Evolutionary conservation across 140 eudicot genomes (phyloP), one percentile per base, ranked within the genome.

Genomic region (Flaveria floridana): DNA sequence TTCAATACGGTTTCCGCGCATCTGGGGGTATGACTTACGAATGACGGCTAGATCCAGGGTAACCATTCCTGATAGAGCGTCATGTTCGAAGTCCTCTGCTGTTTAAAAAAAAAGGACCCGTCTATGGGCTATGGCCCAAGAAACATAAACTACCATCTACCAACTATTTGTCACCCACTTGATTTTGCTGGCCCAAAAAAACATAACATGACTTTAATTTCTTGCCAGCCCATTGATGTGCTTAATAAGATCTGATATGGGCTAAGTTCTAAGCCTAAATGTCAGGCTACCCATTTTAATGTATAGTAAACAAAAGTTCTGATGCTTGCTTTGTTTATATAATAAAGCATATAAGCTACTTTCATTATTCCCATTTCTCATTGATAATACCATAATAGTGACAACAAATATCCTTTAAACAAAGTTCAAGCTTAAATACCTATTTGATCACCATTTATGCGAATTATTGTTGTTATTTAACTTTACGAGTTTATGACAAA

Each of bases 231-330:
- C 28, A 58, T 11, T 28, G 81, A 26, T 18, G 25, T 69, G 18
- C 65, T 57, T 70, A 20, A 42, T 6, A 69, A 39, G 65, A 70
- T 30, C 34, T 6, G 12, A 78, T 26, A n/a, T 59, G 71, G 81
- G 65, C 76, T 48, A 71, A 70, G 12, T 14, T 69, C 4, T 34
- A 78, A 70, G 81, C 71, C 72, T 76, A 78, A 57, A 70, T 59
- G 18, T 26, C 25, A 76, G 47, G 57, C 34, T 64, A 57, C 44
- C 58, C 74, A 76, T 51, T 52, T 39, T 2, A 20, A 41, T 25
- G 4, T 42, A 42, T 42, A 42, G 47, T 42, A 42, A 7, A 25
- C 65, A 73, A 30, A 30, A 30, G 39, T 30, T 30, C 39, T 3
- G 39, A 30, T 30, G 39, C 1, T 30, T 30, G 39, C 7, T 30